Evolutionary conservation across 2,329 filamentous ascomycete species (phyloP), one percentile per base, ranked within the genome.

Genomic region (Verticillium dahliae): DNA sequence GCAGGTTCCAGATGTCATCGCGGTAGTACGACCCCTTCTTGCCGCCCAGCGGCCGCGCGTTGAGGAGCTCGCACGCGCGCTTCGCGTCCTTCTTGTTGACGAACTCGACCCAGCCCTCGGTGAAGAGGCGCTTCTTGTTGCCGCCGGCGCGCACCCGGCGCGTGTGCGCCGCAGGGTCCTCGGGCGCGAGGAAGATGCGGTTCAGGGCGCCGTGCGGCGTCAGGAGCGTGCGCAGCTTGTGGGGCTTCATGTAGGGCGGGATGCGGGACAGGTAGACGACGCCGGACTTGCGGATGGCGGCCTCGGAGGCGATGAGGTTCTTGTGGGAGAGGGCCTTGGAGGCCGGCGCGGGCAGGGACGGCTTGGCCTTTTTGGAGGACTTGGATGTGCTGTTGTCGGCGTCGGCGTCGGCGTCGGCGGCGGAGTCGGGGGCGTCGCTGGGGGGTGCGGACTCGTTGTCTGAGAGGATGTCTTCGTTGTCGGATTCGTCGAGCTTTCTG

Each of bases 61-160:
- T 96, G 58, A 96, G 79, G 33, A 90, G 81, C 67, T 91, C 89
- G 58, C 87, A 90, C 0, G 85, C 88, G n/a, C 84, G 79, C 73
- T 93, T 92, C 39, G 91, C 91, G 65, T 93, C 87, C 65, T 82
- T 82, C 74, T 95, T 95, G 65, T 83, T 81, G 39, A 86, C 74
- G 69, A 94, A 96, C 73, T 96, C 92, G 34, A 95, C 86, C 91
- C 91, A 96, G 56, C 91, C 92, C 74, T 96, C 92, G 3, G 86
- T 88, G 75, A 87, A 95, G n/a, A 85, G 85, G 63, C 87, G 85
- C 75, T 92, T 92, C 78, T 92, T 92, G 77, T 94, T 95, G 62
- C 91, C 91, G 58, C 92, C 91, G 58, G 81, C 83, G 60, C 84
- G 83, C 13, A 92, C 81, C 35, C 91, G 87, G 33, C 85, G 82